phyloP scores from a whole-genome alignment of 2,329 filamentous ascomycete genomes.

The Rasamsonia emersonii region DNA sequence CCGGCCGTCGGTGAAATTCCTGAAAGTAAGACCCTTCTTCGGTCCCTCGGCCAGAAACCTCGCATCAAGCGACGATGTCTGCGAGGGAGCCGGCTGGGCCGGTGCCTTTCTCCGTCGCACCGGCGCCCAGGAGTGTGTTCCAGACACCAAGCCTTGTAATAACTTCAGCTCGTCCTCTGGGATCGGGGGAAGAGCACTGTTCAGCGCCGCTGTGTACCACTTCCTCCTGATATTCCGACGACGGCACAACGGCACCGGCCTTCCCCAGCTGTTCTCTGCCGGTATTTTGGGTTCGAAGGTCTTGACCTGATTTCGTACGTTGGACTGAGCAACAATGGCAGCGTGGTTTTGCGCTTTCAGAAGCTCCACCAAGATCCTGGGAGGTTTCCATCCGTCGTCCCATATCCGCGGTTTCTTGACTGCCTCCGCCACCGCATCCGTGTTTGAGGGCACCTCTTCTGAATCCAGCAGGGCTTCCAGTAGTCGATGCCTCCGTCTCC shows the following conservation, averaged over 20 bases:
- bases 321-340: constrained; percentile 16
- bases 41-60: constrained; percentile 28
- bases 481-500: constrained; percentile 43
- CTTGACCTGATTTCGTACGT: constrained; percentile 17
- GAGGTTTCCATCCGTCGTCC: constrained; percentile 27
- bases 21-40: constrained; percentile 27
- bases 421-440: constrained; percentile 6
- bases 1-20: constrained; percentile 23
- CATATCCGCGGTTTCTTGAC: constrained; percentile 1
- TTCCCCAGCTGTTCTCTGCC: constrained; percentile 27
- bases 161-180: constrained; percentile 26
- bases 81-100: constrained; percentile 1
- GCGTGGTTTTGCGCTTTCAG: constrained; percentile 26
- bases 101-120: constrained; percentile 16
- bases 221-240: constrained; percentile 25
- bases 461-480: constrained; percentile 26
- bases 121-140: constrained; percentile 23
- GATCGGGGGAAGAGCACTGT: constrained; percentile 30
- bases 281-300: constrained; percentile 23
- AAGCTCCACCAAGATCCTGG: constrained; percentile 22
- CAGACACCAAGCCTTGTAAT: constrained; percentile 26
- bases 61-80: constrained; percentile 11
- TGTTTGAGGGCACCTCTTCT: constrained; percentile 1
- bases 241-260: constrained; percentile 20
- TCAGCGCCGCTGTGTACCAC: constrained; percentile 28